Base-by-base conservation (phyloP, 2,329 filamentous ascomycete genomes). In the Ophiostoma australiae region DNA sequence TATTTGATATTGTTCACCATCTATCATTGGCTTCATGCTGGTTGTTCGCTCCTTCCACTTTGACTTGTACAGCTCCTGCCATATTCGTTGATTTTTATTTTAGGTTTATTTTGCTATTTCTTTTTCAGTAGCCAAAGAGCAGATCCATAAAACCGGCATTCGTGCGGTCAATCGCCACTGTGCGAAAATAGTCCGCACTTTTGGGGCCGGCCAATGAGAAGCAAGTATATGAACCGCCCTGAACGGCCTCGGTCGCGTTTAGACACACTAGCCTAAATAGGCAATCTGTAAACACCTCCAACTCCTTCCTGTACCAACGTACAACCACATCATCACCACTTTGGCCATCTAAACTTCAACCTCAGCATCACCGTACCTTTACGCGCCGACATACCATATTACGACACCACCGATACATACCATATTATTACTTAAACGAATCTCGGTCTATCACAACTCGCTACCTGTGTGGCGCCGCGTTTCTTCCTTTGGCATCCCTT, bases 211-310 rank as follows among this genome's bases (percentile, higher is more conserved):
- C 41, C 41, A 68, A 52, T 68, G 11, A 52, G 15, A 27, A 33
- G 35, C 10, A 23, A 13, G n/a, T 13, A 20, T 27, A 48, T 2
- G 44, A 48, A n/a, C 17, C 44, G 37, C 37, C 33, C 20, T 66
- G 33, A 35, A 27, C 61, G n/a, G n/a, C 2, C 37, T 11, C n/a
- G 39, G 69, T 52, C 61, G 61, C 61, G 58, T 70, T 70, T 15
- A 27, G 0, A 23, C 6, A 20, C 27, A 20, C 71, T 72, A 71
- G n/a, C 71, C 67, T 1, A 17, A 72, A 27, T 4, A 67, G 71
- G 71, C 27, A 72, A 66, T 13, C 66, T 69, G 69, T 72, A 71
- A 72, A 71, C 68, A 72, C 69, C 68, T n/a, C 13, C 15, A 58
- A 65, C 65, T 13, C 27, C 23, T 48, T 3, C 17, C 17, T 20